Conservation (phyloP, 1,284 basidiomycete species). For the Malassezia slooffiae region DNA sequence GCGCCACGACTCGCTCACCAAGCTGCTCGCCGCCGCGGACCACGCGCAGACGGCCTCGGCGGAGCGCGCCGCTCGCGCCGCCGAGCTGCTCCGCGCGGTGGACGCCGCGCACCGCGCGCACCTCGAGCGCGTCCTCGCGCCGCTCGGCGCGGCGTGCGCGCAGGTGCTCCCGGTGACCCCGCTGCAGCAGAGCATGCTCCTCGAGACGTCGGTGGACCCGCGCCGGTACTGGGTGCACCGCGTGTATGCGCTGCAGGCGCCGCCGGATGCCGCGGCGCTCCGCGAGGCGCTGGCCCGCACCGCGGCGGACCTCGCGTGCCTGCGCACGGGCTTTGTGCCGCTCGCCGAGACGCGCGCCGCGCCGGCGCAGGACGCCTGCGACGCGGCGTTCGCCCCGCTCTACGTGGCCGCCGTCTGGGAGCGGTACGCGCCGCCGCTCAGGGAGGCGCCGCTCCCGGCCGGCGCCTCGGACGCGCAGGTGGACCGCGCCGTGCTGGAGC, state of each 20-base stretch:
- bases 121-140: not conserved
- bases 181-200: conserved; percentile 40
- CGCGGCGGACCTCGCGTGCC: conserved; percentile 19
- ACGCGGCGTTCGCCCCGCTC: conserved; percentile 8
- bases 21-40: conserved; percentile 20
- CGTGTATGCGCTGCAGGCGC: conserved; percentile 11
- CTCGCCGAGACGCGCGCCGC: conserved; percentile 1
- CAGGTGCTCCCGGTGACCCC: conserved; percentile 26
- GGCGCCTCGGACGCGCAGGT: not conserved
- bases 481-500: not conserved
- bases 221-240: conserved; percentile 32
- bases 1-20: conserved; percentile 23
- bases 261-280: conserved; percentile 6
- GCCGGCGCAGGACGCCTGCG: not conserved
- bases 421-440: not conserved
- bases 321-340: conserved; percentile 34
- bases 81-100: not conserved
- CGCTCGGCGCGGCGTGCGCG: conserved; percentile 1
- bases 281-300: conserved; percentile 15
- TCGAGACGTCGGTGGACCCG: conserved; percentile 28
- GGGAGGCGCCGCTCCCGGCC: not conserved
- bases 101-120: not conserved
- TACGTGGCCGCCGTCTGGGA: not conserved
- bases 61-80: not conserved
- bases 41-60: conserved; percentile 6